Percentiles rank a stretch among this genome's conserved stretches.
These are phyloP conservation scores for Sechiopsis laciniata DNA, from an alignment of 306 rosid genomes.

Conservation along the genomic window DNA sequence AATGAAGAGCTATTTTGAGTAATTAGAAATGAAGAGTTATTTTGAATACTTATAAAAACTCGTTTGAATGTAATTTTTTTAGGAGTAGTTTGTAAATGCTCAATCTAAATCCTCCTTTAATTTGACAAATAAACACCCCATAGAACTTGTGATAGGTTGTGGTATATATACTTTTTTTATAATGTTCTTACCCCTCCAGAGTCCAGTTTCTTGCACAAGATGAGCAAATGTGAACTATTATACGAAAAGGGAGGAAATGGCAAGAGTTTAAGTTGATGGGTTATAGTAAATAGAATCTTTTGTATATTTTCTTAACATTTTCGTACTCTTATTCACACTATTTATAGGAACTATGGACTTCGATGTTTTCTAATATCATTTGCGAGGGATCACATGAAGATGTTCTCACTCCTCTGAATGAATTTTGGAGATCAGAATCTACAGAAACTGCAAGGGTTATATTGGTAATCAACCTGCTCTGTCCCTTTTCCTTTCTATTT, in stretches of 20 bases:
- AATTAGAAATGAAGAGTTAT: too few species aligned
- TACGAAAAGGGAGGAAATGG: neutral
- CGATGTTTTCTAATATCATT: constrained; percentile 20
- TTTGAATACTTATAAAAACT: too few species aligned
- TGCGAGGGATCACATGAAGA: constrained; percentile 10
- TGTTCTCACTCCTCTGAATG: constrained; percentile 11
- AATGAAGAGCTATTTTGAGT: too few species aligned
- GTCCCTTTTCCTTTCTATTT: neutral
- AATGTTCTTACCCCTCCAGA: neutral
- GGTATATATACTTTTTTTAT: neutral
- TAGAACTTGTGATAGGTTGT: neutral
- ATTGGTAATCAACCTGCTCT: constrained; percentile 15
- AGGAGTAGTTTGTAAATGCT: too few species aligned
- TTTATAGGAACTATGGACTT: constrained; percentile 24
- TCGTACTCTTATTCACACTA: neutral
- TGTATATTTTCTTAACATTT: neutral
- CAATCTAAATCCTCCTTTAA: too few species aligned
- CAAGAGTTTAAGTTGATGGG: neutral
- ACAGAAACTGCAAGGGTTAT: neutral
- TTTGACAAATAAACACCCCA: too few species aligned
- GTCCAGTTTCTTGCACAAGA: neutral
- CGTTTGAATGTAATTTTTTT: too few species aligned
- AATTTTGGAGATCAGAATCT: neutral
- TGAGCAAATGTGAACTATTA: neutral
- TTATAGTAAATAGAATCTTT: neutral